phyloP scores from a whole-genome alignment of 805 yeast genomes.

The Candida adriatica region DNA sequence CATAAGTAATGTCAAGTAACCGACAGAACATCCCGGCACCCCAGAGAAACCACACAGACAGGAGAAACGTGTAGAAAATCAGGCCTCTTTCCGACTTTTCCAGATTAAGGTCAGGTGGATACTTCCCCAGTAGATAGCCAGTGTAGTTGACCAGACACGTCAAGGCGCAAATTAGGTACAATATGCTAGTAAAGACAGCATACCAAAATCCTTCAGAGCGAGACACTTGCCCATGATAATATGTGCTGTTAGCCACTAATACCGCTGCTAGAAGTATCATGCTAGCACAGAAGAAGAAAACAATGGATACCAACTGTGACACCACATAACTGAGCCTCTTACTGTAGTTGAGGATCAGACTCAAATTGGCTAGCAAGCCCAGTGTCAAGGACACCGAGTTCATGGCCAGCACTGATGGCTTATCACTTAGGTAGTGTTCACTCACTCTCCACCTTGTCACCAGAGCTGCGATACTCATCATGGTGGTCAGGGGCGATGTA shows the following conservation, averaged over 20 bases:
- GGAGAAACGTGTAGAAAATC: slow-evolving; percentile 61
- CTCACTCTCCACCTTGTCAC: slow-evolving; percentile 57
- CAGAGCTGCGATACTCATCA: slow-evolving; percentile 65
- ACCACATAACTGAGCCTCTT: slow-evolving; percentile 48
- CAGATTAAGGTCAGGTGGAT: slow-evolving; percentile 66
- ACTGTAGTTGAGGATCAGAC: slow-evolving; percentile 66
- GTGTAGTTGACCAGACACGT: slow-evolving; percentile 49
- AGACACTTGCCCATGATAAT: slow-evolving; percentile 18
- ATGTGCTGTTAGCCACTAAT: slow-evolving; percentile 28
- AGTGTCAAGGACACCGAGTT: slow-evolving; percentile 57
- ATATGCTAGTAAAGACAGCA: slow-evolving; percentile 56
- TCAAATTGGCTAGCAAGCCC: slow-evolving; percentile 62
- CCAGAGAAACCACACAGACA: slow-evolving; percentile 63
- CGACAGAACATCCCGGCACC: slow-evolving; percentile 57
- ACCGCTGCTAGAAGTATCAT: slow-evolving; percentile 44
- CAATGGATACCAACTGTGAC: slow-evolving; percentile 56
- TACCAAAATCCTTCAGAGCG: slow-evolving; percentile 71
- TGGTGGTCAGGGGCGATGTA: slow-evolving; percentile 70
- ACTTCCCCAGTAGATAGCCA: slow-evolving; percentile 53
- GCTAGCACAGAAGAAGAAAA: slow-evolving; percentile 59
- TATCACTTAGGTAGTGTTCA: slow-evolving; percentile 28
- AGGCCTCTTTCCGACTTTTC: slow-evolving; percentile 62
- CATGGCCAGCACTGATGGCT: slow-evolving; percentile 39
- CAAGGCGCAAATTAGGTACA: slow-evolving; percentile 53
- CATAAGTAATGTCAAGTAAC: slow-evolving; percentile 40